Conservation (phyloP, 208 protist species). For the Phytomonas sp. region DNA sequence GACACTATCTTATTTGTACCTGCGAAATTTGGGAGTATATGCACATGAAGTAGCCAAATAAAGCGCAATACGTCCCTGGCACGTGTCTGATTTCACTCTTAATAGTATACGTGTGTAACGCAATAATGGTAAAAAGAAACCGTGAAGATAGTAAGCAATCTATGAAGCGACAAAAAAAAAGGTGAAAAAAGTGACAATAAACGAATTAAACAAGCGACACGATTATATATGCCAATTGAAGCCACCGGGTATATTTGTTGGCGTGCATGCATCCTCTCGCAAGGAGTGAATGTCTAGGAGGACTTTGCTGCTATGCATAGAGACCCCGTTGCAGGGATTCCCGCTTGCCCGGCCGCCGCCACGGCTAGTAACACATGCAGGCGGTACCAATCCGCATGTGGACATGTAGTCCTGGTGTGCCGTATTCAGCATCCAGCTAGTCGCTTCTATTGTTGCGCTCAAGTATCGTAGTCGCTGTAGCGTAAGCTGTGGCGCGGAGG, state of each 20-base stretch:
- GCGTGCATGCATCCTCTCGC: constrained; percentile 28
- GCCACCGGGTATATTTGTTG: constrained; percentile 8
- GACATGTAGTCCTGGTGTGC: not conserved
- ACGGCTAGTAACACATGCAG: constrained; percentile 3
- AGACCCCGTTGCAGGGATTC: not conserved
- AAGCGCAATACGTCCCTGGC: not conserved
- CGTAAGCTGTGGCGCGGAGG: not conserved
- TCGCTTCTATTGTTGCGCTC: constrained; percentile 20
- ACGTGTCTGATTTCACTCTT: not conserved
- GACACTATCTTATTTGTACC: not conserved
- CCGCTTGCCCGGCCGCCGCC: constrained; percentile 1
- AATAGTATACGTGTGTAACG: not conserved
- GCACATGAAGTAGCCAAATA: not conserved
- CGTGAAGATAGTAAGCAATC: not conserved
- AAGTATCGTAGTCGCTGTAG: constrained; percentile 8
- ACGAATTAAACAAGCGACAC: not conserved
- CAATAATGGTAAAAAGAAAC: not conserved
- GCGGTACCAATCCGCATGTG: constrained; percentile 9
- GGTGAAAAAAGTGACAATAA: not conserved
- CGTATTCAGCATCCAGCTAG: constrained; percentile 2
- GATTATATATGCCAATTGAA: not conserved
- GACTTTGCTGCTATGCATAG: not conserved
- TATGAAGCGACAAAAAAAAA: not conserved
- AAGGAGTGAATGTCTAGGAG: not conserved
- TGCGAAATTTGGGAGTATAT: not conserved